Percentiles rank a stretch among this genome's conserved stretches.
Evolutionary conservation across 768 basidiomycete species (phyloP).

Genomic region (Lactarius sp.): DNA sequence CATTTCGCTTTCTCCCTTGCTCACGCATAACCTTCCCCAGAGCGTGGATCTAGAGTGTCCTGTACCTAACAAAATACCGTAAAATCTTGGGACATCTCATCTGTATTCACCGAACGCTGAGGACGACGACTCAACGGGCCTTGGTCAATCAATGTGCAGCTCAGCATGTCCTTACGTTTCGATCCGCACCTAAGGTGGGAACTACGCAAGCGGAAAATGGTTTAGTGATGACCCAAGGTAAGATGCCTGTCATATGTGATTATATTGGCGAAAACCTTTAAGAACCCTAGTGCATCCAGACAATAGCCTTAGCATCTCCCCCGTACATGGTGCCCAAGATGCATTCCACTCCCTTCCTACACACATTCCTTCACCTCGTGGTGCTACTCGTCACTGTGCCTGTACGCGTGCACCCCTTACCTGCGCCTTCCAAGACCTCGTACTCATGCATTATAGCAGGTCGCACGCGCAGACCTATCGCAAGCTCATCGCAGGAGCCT

Average conservation of each 20-base stretch:
- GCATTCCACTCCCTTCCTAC: constrained; percentile 7
- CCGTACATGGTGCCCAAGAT: constrained; percentile 17
- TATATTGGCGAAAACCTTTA: constrained; percentile 11
- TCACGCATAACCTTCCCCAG: not conserved
- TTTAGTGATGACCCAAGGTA: not conserved
- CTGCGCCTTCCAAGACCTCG: not conserved
- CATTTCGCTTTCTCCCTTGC: not conserved
- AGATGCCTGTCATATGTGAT: not conserved
- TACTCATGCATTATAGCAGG: not conserved
- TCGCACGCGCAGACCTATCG: not conserved
- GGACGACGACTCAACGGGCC: no score
- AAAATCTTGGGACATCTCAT: constrained; percentile 4
- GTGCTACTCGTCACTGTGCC: not conserved
- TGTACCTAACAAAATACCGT: constrained; percentile 6
- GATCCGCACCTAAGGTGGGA: not conserved
- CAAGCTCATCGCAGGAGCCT: constrained; percentile 4
- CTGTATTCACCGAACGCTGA: not conserved
- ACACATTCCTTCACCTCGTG: constrained; percentile 4
- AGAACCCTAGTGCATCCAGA: constrained; percentile 3
- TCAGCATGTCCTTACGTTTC: not conserved
- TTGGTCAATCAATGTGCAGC: no score
- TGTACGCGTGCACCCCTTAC: not conserved
- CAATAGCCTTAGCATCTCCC: not conserved
- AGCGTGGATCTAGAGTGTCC: not conserved
- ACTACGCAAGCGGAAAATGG: not conserved